Conservation (phyloP, 768 basidiomycete genomes). For the Leccinum subtestaceum region DNA sequence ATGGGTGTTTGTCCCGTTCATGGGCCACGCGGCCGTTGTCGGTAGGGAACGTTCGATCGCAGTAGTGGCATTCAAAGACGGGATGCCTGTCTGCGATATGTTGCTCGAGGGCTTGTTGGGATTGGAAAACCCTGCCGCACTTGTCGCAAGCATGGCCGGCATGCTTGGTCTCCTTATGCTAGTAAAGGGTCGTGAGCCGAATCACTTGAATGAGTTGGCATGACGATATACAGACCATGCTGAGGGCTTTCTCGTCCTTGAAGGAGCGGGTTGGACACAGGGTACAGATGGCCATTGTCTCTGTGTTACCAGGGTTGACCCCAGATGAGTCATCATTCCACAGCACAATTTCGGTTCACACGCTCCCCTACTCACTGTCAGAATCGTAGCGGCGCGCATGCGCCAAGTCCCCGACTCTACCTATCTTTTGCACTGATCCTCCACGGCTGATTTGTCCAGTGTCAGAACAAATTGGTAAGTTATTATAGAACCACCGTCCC, state of each 20-base stretch:
- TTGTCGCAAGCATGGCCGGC: not conserved
- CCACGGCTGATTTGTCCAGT: no score
- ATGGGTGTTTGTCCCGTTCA: conserved; percentile 7
- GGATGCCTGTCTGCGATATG: conserved; percentile 14
- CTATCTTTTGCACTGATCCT: no score
- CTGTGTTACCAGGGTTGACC: not conserved
- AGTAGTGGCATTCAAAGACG: conserved; percentile 16
- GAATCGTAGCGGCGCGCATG: no score
- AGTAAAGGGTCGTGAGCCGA: not conserved
- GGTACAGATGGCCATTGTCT: conserved; percentile 20
- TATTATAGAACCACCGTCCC: no score
- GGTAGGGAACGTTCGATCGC: conserved; percentile 11
- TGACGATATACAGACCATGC: conserved; percentile 12
- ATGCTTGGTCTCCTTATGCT: conserved; percentile 21
- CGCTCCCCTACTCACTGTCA: no score
- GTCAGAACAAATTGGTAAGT: no score
- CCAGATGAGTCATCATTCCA: no score
- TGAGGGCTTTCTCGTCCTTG: conserved; percentile 2
- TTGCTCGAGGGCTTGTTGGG: conserved; percentile 14
- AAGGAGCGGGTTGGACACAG: conserved; percentile 22
- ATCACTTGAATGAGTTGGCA: not conserved
- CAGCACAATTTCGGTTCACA: no score
- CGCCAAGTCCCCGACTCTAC: no score
- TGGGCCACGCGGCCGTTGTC: conserved; percentile 8
- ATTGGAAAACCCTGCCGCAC: conserved; percentile 8